Conservation (phyloP, 371 early-diverging fungal species). For the Batkoa obscura region DNA sequence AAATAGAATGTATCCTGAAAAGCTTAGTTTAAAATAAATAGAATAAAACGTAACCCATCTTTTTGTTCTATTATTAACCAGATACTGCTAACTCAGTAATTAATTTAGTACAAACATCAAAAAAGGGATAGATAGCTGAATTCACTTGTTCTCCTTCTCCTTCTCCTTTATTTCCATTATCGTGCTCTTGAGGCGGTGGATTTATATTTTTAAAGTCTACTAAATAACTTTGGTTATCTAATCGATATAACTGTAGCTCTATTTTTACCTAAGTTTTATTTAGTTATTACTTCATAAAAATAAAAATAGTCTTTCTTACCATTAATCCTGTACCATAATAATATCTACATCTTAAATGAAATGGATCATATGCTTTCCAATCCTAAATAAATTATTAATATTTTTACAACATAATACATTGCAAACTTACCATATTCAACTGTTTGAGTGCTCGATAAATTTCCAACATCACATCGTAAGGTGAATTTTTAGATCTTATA, state of each 20-base stretch:
- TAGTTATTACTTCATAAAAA: background rate
- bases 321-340: slow-evolving; percentile 24
- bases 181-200: background rate
- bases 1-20: too few relatives aligned
- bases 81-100: slow-evolving; percentile 77
- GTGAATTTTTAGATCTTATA: slow-evolving; percentile 77
- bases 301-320: background rate
- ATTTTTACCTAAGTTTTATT: slow-evolving; percentile 42
- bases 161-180: slow-evolving; percentile 5
- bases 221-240: slow-evolving; percentile 75
- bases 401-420: background rate
- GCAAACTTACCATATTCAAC: slow-evolving; percentile 44
- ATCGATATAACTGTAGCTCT: slow-evolving; percentile 81
- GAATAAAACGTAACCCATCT: too few relatives aligned
- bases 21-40: too few relatives aligned
- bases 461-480: slow-evolving; percentile 92
- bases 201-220: slow-evolving; percentile 79
- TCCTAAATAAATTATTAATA: slow-evolving; percentile 19
- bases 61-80: slow-evolving; percentile 7
- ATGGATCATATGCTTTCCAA: slow-evolving; percentile 81
- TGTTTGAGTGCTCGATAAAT: slow-evolving; percentile 80
- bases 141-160: slow-evolving; percentile 14
- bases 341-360: slow-evolving; percentile 58
- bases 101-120: slow-evolving; percentile 81
- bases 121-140: slow-evolving; percentile 58